phyloP scores from a whole-genome alignment of 2,329 filamentous ascomycete genomes.

The Tolypocladium sp. region DNA sequence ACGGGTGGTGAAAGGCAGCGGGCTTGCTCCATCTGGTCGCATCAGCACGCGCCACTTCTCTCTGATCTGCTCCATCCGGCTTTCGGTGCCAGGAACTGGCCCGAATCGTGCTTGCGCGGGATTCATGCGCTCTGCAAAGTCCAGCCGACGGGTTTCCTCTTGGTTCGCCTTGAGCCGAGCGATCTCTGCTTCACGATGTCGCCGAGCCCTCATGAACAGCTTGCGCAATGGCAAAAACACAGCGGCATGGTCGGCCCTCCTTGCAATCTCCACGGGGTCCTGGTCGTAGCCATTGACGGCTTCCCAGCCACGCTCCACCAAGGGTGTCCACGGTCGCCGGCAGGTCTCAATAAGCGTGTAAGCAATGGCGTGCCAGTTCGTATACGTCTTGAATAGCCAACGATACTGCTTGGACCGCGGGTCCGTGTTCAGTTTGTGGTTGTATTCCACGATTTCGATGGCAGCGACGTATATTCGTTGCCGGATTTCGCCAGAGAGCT shows the following conservation, averaged over 20 bases:
- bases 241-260: slow-evolving; percentile 34
- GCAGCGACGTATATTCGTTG: slow-evolving; percentile 64
- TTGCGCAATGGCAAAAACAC: slow-evolving; percentile 46
- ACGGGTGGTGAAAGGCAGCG: slow-evolving; percentile 3
- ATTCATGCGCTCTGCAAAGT: slow-evolving; percentile 37
- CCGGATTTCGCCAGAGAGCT: slow-evolving; percentile 51
- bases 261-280: slow-evolving; percentile 32
- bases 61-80: slow-evolving; percentile 32
- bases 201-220: slow-evolving; percentile 42
- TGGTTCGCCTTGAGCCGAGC: slow-evolving; percentile 36
- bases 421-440: slow-evolving; percentile 55
- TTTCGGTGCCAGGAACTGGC: slow-evolving; percentile 36
- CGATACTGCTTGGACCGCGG: slow-evolving; percentile 32
- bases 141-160: slow-evolving; percentile 38
- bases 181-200: slow-evolving; percentile 42
- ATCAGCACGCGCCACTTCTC: slow-evolving; percentile 44
- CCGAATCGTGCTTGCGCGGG: slow-evolving; percentile 36
- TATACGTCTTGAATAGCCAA: slow-evolving; percentile 42
- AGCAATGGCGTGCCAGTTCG: slow-evolving; percentile 41
- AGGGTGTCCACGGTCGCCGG: slow-evolving; percentile 37
- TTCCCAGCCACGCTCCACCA: slow-evolving; percentile 41
- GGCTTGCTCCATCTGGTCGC: slow-evolving; percentile 17
- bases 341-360: slow-evolving; percentile 38
- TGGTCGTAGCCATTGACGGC: slow-evolving; percentile 30
- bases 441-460: slow-evolving; percentile 65